phyloP scores from a whole-genome alignment of 1,139 yeast genomes.

The Blastobotrys niveus region DNA sequence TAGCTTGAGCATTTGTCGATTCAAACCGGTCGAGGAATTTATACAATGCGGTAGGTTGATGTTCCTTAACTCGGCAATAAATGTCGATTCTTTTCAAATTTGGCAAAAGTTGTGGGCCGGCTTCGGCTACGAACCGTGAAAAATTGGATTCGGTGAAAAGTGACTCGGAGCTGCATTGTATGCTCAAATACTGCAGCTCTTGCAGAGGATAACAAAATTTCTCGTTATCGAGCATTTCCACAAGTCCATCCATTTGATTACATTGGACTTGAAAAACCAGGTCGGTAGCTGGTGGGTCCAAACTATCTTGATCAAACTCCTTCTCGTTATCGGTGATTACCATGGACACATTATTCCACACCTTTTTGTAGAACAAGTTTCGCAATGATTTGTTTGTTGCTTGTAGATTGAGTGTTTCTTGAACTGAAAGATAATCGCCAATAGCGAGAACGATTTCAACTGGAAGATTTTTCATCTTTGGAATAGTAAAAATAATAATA shows the following conservation, averaged over 20 bases:
- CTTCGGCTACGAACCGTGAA: background rate
- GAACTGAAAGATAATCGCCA: background rate
- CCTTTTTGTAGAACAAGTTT: background rate
- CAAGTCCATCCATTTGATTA: background rate
- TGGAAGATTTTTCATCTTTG: conserved; percentile 2
- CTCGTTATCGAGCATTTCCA: background rate
- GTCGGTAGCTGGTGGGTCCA: conserved; percentile 4
- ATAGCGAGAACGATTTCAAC: conserved; percentile 5
- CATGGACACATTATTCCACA: conserved; percentile 4
- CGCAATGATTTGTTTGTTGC: background rate
- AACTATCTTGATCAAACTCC: conserved; percentile 9
- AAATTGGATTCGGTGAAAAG: background rate
- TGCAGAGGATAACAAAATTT: background rate
- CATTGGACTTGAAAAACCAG: background rate
- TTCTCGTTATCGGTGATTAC: conserved; percentile 4
- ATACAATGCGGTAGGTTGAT: conserved; percentile 6
- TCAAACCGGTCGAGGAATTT: conserved; percentile 6
- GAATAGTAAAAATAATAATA: no score
- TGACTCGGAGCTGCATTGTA: conserved; percentile 6
- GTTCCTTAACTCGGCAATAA: conserved; percentile 1
- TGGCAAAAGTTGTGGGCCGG: background rate
- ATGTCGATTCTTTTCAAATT: conserved; percentile 8
- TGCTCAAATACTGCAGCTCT: conserved; percentile 6
- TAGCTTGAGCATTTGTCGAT: background rate
- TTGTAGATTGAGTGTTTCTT: conserved; percentile 2